Evolutionary conservation across 805 yeast genomes (phyloP), one percentile per base, ranked within the genome.

Genomic region (Lachancea kluyveri): DNA sequence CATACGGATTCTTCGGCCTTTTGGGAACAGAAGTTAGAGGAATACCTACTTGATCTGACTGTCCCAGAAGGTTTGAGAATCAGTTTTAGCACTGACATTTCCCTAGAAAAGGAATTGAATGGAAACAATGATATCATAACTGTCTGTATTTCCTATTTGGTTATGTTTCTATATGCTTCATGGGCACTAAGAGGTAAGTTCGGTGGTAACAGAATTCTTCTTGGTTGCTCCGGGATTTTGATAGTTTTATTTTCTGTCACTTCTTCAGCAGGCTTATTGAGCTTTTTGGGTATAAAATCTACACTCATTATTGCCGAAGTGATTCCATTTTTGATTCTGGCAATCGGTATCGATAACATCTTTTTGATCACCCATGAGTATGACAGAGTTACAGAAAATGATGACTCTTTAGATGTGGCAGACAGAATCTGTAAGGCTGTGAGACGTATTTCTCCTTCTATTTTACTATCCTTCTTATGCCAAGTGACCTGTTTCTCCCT

Each of bases 261-360:
- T 1, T 70, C 94, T 1, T 76, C 96, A 0, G 84, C 87, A 0
- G 97, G 97, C 0, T 45, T 86, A 4, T 82, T 85, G 57, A 72
- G 92, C 8, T 47, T 72, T 5, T 37, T 82, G n/a, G 94, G 92
- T 0, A 59, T 88, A 29, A 85, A 83, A 48, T 83, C 94, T 0
- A 90, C 97, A 0, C 64, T 90, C 25, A 88, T 90, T 42, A 86
- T 90, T 36, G 96, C 97, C 2, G 97, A 92, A 54, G 98, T 90
- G 5, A 90, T 90, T 20, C 97, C 97, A 7, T 90, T 90, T 51
- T 64, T 90, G 47, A 82, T 90, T 9, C 65, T 90, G 36, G 98
- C 98, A 0, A 79, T 90, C 35, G 98, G 98, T n/a, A 86, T 90
- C 17, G 98, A 90, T 59, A 90, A 90, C 54, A 83, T 90, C 16